Evolutionary conservation across 2,329 filamentous ascomycete species (phyloP).

Genomic region (Arthrobotrys sinensis): DNA sequence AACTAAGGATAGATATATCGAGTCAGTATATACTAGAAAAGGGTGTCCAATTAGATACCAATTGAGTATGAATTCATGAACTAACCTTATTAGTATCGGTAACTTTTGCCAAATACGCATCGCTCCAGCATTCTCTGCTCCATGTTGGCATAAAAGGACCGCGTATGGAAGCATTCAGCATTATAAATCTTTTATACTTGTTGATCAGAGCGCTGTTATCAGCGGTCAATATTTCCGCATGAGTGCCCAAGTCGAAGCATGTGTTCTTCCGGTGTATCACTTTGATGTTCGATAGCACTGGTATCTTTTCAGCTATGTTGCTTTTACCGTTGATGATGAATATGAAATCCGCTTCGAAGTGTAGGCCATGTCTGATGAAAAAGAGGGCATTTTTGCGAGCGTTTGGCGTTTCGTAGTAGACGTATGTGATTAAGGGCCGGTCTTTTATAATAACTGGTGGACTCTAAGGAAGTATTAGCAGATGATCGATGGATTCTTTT

Average conservation of each 20-base stretch:
- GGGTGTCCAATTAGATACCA: not conserved
- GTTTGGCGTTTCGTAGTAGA: slow-evolving; percentile 66
- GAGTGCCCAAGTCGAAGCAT: slow-evolving; percentile 67
- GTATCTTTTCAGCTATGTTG: slow-evolving; percentile 63
- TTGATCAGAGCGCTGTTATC: slow-evolving; percentile 65
- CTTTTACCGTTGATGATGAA: slow-evolving; percentile 67
- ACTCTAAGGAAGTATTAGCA: not conserved
- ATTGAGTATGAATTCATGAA: not conserved
- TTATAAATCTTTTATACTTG: slow-evolving; percentile 67
- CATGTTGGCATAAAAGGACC: slow-evolving; percentile 67
- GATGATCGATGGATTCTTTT: not conserved
- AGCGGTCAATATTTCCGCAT: slow-evolving; percentile 66
- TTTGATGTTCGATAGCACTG: slow-evolving; percentile 64
- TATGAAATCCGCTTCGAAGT: slow-evolving; percentile 67
- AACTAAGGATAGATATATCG: slow-evolving; percentile 63
- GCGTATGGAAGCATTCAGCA: slow-evolving; percentile 67
- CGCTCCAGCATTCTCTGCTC: slow-evolving; percentile 67
- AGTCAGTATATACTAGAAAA: not conserved
- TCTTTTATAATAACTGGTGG: not conserved
- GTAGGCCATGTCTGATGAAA: slow-evolving; percentile 67
- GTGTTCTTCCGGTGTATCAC: slow-evolving; percentile 65
- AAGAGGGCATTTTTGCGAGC: slow-evolving; percentile 66
- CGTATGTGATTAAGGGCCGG: slow-evolving; percentile 65
- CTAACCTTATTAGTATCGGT: slow-evolving; percentile 65
- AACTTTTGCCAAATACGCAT: slow-evolving; percentile 66